Conservation (phyloP, 306 rosid species). For the Prunus mira region DNA sequence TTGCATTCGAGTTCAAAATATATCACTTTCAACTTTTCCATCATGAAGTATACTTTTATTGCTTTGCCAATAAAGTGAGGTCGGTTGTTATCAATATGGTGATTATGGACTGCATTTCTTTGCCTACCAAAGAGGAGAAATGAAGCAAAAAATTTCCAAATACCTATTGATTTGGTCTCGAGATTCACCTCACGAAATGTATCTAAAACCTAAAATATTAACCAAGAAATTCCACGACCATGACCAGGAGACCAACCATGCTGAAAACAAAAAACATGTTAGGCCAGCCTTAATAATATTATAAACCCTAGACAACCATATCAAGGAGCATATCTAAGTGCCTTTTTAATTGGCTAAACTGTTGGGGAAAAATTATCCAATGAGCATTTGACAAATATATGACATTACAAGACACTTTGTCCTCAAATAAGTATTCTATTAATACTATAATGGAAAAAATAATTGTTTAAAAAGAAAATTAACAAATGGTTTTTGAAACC, state of each 20-base stretch:
- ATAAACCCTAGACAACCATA: background rate
- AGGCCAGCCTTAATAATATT: background rate
- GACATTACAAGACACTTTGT: background rate
- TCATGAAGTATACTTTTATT: background rate
- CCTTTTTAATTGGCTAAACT: background rate
- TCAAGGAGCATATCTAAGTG: background rate
- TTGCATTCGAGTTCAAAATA: background rate
- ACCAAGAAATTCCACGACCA: background rate
- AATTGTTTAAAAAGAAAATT: background rate
- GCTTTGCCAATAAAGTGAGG: background rate
- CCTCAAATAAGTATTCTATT: background rate
- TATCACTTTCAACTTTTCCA: background rate
- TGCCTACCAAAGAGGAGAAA: constrained; percentile 24
- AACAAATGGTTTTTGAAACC: background rate
- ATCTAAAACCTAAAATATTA: background rate
- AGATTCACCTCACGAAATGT: background rate
- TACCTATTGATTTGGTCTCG: constrained; percentile 31
- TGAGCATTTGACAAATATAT: background rate
- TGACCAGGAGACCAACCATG: background rate
- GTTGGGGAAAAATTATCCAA: background rate
- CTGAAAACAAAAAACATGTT: too few relatives aligned
- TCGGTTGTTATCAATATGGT: background rate
- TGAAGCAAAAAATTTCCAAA: constrained; percentile 12
- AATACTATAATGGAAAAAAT: background rate
- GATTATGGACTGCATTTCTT: constrained; percentile 14